Base-by-base conservation (phyloP, 2,329 filamentous ascomycete genomes). In the Hymenotorrendiella dingleyae region DNA sequence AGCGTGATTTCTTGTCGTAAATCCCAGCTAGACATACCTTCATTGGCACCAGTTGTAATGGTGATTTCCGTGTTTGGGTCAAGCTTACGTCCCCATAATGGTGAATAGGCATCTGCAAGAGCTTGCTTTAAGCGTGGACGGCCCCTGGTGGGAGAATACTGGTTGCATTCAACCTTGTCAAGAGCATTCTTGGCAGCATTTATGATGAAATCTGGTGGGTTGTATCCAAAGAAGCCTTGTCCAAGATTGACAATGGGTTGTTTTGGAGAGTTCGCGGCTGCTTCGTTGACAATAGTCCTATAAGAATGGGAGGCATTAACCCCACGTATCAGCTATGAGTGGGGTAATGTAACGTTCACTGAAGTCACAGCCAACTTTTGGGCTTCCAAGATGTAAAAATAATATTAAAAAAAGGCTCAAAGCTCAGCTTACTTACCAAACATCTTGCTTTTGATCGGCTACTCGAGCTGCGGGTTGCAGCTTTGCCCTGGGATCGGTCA, bases 111-210 rank as follows among this genome's bases (percentile, higher is more conserved):
- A 57, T 94, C 81, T 2, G 93, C 86, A 58, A 98, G 82, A 39
- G 93, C 93, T 71, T 97, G 87, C 74, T 84, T 91, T 60, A 98
- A 74, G 42, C 91, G 78, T 30, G 93, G 91, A 6, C 91, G 82
- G 47, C 93, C 93, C 73, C 89, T 93, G 16, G 93, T 96, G 2
- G 90, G 93, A 17, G 89, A 91, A 73, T 98, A 98, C 72, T 98
- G 93, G 66, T 98, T 98, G 75, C 91, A 96, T 54, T 97, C 93
- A 17, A 98, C 91, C 39, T 80, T 77, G 60, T 95, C 84, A 39
- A 98, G 76, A 28, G 91, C 90, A 28, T 83, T 72, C 67, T 95
- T 97, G 39, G 93, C 93, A 30, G 93, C 93, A 56, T 95, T 78
- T 52, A 96, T 72, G 52, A 96, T 88, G 65, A 95, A 97, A 26